A percentile compares a stretch with the other conserved stretches of the same genome.
Conservation (phyloP, 176 grass and related monocot species). For the Ensete glaucum region DNA sequence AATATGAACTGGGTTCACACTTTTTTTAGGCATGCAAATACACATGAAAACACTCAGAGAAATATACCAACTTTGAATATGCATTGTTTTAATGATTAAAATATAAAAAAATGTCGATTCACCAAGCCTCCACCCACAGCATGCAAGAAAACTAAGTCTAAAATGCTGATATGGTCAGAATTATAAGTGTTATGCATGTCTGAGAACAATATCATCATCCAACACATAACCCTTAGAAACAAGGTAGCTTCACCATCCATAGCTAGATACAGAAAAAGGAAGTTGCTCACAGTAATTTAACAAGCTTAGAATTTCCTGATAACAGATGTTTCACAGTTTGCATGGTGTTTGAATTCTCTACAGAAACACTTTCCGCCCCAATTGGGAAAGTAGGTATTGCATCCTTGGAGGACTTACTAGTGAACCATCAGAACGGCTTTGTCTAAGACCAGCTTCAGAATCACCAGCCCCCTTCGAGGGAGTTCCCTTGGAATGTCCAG, state of each 20-base stretch:
- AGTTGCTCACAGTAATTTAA: too few species aligned
- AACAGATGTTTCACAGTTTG: neutral
- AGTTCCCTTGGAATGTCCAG: slow-evolving; percentile 12
- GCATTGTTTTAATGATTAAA: too few species aligned
- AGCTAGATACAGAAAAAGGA: too few species aligned
- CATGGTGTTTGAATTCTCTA: neutral
- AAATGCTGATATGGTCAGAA: too few species aligned
- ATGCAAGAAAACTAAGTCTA: too few species aligned
- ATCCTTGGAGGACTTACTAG: slow-evolving; percentile 36
- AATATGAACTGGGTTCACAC: neutral
- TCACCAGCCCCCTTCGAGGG: slow-evolving; percentile 21
- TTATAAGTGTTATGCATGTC: too few species aligned
- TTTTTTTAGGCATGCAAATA: neutral
- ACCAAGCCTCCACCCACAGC: too few species aligned
- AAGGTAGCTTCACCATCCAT: too few species aligned
- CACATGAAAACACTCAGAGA: neutral
- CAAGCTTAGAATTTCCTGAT: neutral
- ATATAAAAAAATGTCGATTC: too few species aligned
- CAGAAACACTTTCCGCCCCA: neutral
- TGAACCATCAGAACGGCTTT: slow-evolving; percentile 58
- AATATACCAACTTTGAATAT: neutral
- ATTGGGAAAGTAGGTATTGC: neutral
- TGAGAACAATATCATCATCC: too few species aligned
- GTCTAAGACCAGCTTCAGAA: slow-evolving; percentile 34
- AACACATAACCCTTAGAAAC: too few species aligned